Conservation (phyloP, 768 basidiomycete genomes). For the Calocybe cyanea region DNA sequence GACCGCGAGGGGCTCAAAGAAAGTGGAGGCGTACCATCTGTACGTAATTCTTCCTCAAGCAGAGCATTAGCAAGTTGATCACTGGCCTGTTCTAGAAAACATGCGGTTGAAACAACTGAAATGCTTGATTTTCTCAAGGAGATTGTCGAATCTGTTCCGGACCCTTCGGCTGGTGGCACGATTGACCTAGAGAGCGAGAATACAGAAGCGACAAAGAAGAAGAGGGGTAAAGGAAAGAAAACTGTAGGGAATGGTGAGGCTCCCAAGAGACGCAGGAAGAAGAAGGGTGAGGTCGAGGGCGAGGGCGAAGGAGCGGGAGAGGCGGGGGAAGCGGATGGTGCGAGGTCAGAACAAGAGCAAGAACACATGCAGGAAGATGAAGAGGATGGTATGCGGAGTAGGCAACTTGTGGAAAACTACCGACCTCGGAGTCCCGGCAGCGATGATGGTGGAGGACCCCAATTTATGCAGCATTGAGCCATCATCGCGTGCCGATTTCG, state of each 20-base stretch:
- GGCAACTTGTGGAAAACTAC: conserved; percentile 26
- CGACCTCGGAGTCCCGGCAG: conserved; percentile 33
- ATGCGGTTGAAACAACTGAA: conserved; percentile 82
- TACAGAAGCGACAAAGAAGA: conserved; percentile 52
- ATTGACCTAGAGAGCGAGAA: conserved; percentile 66
- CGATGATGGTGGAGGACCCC: conserved; percentile 43
- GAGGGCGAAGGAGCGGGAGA: conserved; percentile 27
- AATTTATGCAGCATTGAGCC: conserved; percentile 34
- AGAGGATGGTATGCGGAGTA: conserved; percentile 12
- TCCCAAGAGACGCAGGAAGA: conserved; percentile 51
- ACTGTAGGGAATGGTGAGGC: conserved; percentile 35
- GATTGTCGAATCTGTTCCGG: conserved; percentile 80
- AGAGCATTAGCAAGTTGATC: no score
- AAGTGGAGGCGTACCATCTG: conserved; percentile 93
- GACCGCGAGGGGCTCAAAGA: conserved; percentile 71
- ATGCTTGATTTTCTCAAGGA: conserved; percentile 95
- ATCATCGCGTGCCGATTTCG: no score
- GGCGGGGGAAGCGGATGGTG: conserved; percentile 7
- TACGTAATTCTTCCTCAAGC: conserved; percentile 26
- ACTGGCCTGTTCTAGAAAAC: conserved; percentile 64
- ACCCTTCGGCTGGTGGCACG: conserved; percentile 82
- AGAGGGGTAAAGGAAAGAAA: conserved; percentile 52
- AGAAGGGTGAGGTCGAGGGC: conserved; percentile 27
- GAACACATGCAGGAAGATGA: conserved; percentile 26
- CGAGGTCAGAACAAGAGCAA: conserved; percentile 21